phyloP scores from a whole-genome alignment of 176 grass and related monocot genomes.

The Hyparrhenia diplandra region DNA sequence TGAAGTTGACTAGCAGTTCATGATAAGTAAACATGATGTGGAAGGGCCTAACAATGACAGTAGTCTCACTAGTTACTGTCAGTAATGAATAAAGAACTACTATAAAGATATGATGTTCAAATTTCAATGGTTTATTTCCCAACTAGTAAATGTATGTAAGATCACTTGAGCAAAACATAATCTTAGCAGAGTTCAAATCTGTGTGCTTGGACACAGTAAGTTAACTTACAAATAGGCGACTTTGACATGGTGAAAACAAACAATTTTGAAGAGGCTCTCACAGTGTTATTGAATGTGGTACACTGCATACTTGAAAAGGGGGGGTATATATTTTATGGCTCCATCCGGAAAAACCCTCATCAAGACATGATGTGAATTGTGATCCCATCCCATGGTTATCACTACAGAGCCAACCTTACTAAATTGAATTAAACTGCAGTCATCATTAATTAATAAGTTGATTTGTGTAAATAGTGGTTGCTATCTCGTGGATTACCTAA shows the following conservation, averaged over 20 bases:
- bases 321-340: background rate
- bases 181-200: too few species aligned
- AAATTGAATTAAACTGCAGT: background rate
- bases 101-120: too few species aligned
- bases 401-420: background rate
- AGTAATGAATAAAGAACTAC: too few species aligned
- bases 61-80: too few species aligned
- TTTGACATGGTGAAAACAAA: background rate
- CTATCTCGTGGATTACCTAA: background rate
- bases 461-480: background rate
- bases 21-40: too few species aligned
- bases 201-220: background rate
- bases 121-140: too few species aligned
- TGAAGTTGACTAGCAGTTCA: too few species aligned
- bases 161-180: too few species aligned
- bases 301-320: background rate
- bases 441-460: background rate
- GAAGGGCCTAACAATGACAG: too few species aligned
- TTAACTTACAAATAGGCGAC: background rate
- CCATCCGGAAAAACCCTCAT: background rate
- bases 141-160: too few species aligned
- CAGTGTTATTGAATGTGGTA: background rate
- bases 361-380: slow-evolving; percentile 5
- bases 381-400: background rate
- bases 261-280: background rate